Conservation (phyloP, 306 rosid genomes). For the Myrica gale region DNA sequence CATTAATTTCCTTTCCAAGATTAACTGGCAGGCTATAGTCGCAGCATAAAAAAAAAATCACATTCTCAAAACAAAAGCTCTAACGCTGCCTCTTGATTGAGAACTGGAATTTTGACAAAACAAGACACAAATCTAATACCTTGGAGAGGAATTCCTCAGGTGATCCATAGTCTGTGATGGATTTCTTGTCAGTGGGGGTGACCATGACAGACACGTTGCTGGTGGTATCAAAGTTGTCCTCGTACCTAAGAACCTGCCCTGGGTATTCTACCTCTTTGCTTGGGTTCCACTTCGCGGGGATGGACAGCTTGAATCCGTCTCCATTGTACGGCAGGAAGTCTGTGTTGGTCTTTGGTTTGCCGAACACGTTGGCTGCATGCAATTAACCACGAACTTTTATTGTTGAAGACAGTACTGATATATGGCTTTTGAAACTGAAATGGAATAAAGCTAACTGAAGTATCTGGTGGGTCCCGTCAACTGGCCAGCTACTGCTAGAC, state of each 20-base stretch:
- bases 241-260: conserved; percentile 86
- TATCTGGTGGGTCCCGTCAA: no score
- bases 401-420: neutral
- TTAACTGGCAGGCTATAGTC: no score
- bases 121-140: conserved; percentile 30
- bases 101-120: no score
- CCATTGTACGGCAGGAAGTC: conserved; percentile 77
- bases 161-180: conserved; percentile 80
- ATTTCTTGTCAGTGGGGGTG: conserved; percentile 75
- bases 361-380: conserved; percentile 96
- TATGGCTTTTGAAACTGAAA: no score
- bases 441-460: no score
- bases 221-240: conserved; percentile 81
- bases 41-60: neutral
- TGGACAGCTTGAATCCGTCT: conserved; percentile 70
- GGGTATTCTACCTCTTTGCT: conserved; percentile 85
- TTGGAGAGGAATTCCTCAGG: conserved; percentile 72
- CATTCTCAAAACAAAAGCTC: neutral
- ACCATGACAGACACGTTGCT: conserved; percentile 63
- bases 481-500: no score
- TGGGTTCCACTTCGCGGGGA: conserved; percentile 94
- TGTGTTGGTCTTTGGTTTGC: conserved; percentile 87
- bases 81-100: neutral
- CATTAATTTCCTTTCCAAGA: no score
- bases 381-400: conserved; percentile 19